Base-by-base conservation (phyloP, 768 basidiomycete species). In the Tephrocybe sp. region DNA sequence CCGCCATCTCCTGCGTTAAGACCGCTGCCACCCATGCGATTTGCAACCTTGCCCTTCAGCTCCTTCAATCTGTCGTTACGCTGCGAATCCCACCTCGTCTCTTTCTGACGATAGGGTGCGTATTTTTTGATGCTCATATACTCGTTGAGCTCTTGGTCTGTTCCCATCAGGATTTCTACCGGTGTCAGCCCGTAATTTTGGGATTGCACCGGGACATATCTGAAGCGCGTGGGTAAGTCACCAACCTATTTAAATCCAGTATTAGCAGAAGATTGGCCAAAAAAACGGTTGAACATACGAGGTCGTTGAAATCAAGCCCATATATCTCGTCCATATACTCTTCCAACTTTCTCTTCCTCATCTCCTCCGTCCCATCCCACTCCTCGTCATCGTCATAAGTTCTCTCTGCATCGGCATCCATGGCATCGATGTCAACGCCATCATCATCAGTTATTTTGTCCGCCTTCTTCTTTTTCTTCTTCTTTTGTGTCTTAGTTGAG, bases 261-360 rank as follows among this genome's bases (percentile, higher is more conserved):
- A 44, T 52, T 14, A 49, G 52, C 49, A 39, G 51, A 36, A 30
- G 44, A 47, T 48, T 23, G n/a, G 13, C 5, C 5, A 22, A 16
- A 39, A 49, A 31, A 39, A 9, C 47, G 22, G 31, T 39, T 34
- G 26, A 43, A 74, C 85, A 61, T 53, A 94, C 95, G 74, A 98
- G 81, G 61, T 96, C 95, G 66, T 98, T 98, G 72, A 98, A 96
- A 54, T 98, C 96, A 14, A 98, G 75, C 32, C 77, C 85, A 64
- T 94, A 87, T 36, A 98, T 74, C 65, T 93, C 90, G 54, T 93
- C 88, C 88, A 98, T 89, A 61, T 95, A 92, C 62, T 91, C 77
- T 48, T 95, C 83, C 52, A 94, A 66, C 60, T 87, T 87, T 45
- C 77, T 74, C 67, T 93, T 92, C 47, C 90, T 79, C 82, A 90